These are phyloP conservation scores for Saturnispora quitensis DNA, from an alignment of 805 yeast species.

Conservation along the genomic window DNA sequence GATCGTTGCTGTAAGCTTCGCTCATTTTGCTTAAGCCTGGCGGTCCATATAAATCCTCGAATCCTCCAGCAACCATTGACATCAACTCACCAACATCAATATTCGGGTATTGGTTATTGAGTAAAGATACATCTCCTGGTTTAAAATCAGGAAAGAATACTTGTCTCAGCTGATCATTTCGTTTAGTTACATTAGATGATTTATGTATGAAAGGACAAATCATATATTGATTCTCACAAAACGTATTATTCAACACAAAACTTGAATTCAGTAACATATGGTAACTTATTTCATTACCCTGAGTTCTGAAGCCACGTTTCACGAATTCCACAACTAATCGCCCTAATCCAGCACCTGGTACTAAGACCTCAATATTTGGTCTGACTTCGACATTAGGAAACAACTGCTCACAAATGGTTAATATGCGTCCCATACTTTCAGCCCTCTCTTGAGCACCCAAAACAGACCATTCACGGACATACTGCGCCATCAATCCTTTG, in stretches of 20 bases:
- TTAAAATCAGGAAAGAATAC: constrained; percentile 45
- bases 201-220: constrained; percentile 50
- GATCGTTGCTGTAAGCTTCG: constrained; percentile 31
- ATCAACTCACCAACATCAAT: constrained; percentile 42
- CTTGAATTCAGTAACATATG: constrained; percentile 54
- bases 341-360: constrained; percentile 62
- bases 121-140: constrained; percentile 31
- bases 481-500: constrained; percentile 44
- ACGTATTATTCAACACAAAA: constrained; percentile 41
- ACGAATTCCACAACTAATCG: constrained; percentile 49
- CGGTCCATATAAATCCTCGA: constrained; percentile 59
- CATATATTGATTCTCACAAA: constrained; percentile 30
- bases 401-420: constrained; percentile 26
- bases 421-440: constrained; percentile 30
- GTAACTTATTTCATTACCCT: constrained; percentile 59
- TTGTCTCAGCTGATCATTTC: constrained; percentile 42
- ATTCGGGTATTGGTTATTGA: constrained; percentile 28
- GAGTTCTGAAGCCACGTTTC: constrained; percentile 46
- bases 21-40: constrained; percentile 25
- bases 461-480: constrained; percentile 53
- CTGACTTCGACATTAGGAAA: constrained; percentile 33
- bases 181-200: constrained; percentile 34
- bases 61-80: constrained; percentile 70
- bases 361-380: constrained; percentile 35
- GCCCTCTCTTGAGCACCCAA: constrained; percentile 43